Conservation (phyloP, 176 grass and related monocot species). For the Musa itinerans region DNA sequence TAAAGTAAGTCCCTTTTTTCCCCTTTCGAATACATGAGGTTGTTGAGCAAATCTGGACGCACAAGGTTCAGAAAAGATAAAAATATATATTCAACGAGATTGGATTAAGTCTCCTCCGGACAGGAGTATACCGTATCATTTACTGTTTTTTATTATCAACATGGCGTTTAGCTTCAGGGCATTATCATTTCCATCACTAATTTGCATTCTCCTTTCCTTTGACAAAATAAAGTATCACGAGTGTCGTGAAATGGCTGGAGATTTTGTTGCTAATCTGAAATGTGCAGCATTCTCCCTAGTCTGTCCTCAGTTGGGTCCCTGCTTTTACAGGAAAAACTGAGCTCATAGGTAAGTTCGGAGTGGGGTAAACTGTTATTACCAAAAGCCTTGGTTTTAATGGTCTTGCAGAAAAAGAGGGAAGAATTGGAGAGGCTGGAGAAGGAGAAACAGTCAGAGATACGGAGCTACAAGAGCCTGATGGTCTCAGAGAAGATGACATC, state of each 20-base stretch:
- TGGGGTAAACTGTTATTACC: not conserved
- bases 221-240: too few species aligned
- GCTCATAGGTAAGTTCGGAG: not conserved
- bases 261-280: too few species aligned
- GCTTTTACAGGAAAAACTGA: too few species aligned
- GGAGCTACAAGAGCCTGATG: conserved; percentile 98
- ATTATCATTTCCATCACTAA: too few species aligned
- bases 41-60: not conserved
- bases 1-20: conserved; percentile 26
- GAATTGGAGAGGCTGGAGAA: conserved; percentile 80
- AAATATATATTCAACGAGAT: not conserved
- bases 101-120: not conserved
- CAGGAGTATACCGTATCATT: too few species aligned
- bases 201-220: too few species aligned
- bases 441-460: conserved; percentile 72
- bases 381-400: not conserved
- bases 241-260: too few species aligned
- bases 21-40: not conserved
- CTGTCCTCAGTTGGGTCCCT: too few species aligned
- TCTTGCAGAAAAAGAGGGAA: conserved; percentile 58
- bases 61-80: not conserved
- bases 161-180: too few species aligned
- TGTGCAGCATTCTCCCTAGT: too few species aligned
- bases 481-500: conserved; percentile 94
- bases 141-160: too few species aligned